These are phyloP conservation scores for Melanogaster broomeanus DNA, from an alignment of 768 basidiomycete genomes.

Conservation along the genomic window DNA sequence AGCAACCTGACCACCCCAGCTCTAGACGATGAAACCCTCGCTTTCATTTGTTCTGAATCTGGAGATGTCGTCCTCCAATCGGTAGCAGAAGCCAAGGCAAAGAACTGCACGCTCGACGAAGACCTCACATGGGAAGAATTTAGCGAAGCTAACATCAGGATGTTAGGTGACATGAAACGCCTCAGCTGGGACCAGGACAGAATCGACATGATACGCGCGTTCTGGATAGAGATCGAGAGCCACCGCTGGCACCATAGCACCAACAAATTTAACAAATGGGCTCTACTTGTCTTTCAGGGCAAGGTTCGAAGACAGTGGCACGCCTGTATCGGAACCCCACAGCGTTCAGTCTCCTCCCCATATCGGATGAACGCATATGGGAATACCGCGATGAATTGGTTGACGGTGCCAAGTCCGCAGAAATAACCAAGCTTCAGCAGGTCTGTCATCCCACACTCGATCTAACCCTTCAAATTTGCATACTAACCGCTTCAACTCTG, in stretches of 20 bases:
- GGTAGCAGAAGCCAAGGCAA: background rate
- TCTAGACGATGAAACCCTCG: background rate
- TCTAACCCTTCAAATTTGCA: too few species aligned
- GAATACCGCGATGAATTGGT: background rate
- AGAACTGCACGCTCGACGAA: background rate
- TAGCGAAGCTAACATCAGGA: background rate
- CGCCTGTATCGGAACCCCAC: background rate
- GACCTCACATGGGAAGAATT: constrained; percentile 3
- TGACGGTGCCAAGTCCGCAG: background rate
- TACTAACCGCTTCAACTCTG: too few species aligned
- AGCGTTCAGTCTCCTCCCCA: background rate
- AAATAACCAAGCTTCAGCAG: background rate
- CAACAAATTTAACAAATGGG: background rate
- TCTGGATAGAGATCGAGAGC: constrained; percentile 8
- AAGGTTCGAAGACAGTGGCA: background rate
- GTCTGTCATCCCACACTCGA: background rate
- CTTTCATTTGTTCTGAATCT: background rate
- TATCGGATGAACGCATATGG: background rate
- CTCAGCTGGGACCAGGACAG: constrained; percentile 6
- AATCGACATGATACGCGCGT: constrained; percentile 6
- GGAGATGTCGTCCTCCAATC: background rate
- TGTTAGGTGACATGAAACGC: constrained; percentile 8
- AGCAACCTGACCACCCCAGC: background rate
- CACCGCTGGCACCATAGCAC: constrained; percentile 1
- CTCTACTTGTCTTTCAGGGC: background rate